phyloP scores from a whole-genome alignment of 1,139 yeast genomes.

The Suhomyces choctaworum region DNA sequence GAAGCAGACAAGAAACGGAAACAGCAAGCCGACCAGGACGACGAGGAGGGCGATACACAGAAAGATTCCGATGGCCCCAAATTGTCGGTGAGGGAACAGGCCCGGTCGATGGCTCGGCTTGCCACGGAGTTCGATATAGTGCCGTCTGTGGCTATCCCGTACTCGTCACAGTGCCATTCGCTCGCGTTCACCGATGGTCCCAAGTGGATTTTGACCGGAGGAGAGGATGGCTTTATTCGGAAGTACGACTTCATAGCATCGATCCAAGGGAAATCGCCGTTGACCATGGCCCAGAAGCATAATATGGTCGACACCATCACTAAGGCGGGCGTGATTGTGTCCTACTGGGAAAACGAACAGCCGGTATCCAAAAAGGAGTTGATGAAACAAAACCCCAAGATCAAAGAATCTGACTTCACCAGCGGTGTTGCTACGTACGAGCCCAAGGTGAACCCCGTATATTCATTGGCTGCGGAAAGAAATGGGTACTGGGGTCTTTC shows the following conservation, averaged over 20 bases:
- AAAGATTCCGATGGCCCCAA: constrained; percentile 10
- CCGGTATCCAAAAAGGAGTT: constrained; percentile 54
- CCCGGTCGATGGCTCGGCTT: constrained; percentile 42
- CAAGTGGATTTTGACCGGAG: constrained; percentile 90
- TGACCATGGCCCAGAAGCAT: constrained; percentile 91
- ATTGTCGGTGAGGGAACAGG: constrained; percentile 34
- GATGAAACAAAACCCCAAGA: constrained; percentile 42
- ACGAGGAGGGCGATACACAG: constrained; percentile 12
- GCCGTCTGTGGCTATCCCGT: constrained; percentile 75
- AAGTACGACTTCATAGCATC: constrained; percentile 86
- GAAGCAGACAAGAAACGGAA: constrained; percentile 10
- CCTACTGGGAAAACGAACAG: constrained; percentile 96
- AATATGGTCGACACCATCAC: constrained; percentile 82
- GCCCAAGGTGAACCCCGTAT: constrained; percentile 78
- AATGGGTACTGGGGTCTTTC: constrained; percentile 84
- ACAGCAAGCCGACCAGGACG: constrained; percentile 13
- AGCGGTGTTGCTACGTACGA: constrained; percentile 53
- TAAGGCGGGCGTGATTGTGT: constrained; percentile 76
- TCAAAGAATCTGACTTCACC: constrained; percentile 44
- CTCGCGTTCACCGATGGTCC: constrained; percentile 80
- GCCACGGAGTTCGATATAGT: constrained; percentile 57
- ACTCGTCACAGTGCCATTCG: constrained; percentile 69
- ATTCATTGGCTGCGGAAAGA: constrained; percentile 78
- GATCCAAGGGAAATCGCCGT: constrained; percentile 83
- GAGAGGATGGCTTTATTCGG: constrained; percentile 92